A percentile compares a stretch with the other conserved stretches of the same genome.
These are phyloP conservation scores for Microbotryum violaceum DNA, from an alignment of 1,284 basidiomycete species.

Conservation along the genomic window DNA sequence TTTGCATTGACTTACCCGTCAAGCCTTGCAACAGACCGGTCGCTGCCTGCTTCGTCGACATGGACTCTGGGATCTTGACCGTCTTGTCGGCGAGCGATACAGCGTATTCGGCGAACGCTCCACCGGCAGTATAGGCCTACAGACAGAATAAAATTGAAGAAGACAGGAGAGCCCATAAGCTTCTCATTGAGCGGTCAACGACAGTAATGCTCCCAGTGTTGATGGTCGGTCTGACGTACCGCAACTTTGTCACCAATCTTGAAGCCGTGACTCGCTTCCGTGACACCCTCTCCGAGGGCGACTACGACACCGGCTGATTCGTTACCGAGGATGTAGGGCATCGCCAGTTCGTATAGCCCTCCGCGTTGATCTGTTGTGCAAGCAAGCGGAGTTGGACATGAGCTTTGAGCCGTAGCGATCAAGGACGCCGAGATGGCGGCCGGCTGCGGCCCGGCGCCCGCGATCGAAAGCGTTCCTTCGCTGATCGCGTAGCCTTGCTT, in stretches of 20 bases:
- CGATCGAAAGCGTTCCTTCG: too few relatives aligned
- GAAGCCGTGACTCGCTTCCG: constrained; percentile 40
- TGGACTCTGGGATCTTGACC: constrained; percentile 42
- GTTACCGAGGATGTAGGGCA: constrained; percentile 69
- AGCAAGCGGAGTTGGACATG: not conserved
- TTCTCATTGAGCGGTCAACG: constrained; percentile 4
- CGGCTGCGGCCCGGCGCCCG: too few relatives aligned
- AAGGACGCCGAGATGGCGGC: too few relatives aligned
- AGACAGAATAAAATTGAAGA: constrained; percentile 8
- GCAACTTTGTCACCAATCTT: constrained; percentile 54
- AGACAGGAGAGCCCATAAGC: constrained; percentile 44
- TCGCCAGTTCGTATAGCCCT: constrained; percentile 49
- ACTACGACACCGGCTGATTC: constrained; percentile 72
- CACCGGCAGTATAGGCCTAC: constrained; percentile 47
- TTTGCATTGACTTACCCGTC: constrained; percentile 45
- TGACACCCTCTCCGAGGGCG: constrained; percentile 52
- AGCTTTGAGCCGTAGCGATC: too few relatives aligned
- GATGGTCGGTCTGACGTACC: constrained; percentile 1
- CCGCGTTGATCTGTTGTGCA: constrained; percentile 42
- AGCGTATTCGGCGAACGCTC: constrained; percentile 67
- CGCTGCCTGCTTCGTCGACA: constrained; percentile 61
- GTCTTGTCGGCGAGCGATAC: constrained; percentile 58
- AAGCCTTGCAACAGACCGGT: constrained; percentile 66
- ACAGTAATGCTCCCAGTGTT: not conserved
- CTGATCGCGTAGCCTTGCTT: constrained; percentile 34